Evolutionary conservation across 1,284 basidiomycete genomes (phyloP).

Genomic region (Moniliophthora roreri): DNA sequence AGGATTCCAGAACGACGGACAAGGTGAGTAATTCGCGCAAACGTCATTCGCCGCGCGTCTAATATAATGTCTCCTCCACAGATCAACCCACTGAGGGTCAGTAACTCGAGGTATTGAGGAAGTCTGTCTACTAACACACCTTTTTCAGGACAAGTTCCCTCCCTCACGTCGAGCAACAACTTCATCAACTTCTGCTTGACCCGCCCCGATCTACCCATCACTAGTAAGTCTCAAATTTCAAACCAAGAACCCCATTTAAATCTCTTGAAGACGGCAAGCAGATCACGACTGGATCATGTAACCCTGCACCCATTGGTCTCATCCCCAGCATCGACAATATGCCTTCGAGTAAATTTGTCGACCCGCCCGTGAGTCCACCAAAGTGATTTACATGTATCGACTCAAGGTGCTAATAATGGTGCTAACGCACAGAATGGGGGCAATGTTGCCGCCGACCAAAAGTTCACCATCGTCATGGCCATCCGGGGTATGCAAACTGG

Average conservation of each 20-base stretch:
- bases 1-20: slow-evolving; percentile 14
- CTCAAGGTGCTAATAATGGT: no score
- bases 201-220: slow-evolving; percentile 27
- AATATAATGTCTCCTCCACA: neutral
- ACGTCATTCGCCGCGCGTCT: neutral
- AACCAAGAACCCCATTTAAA: neutral
- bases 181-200: slow-evolving; percentile 47
- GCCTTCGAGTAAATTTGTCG: slow-evolving; percentile 48
- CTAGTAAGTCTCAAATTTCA: slow-evolving; percentile 18
- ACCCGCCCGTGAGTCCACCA: no score
- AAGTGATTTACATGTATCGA: no score
- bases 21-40: slow-evolving; percentile 18
- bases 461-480: slow-evolving; percentile 42
- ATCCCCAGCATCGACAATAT: slow-evolving; percentile 40
- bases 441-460: slow-evolving; percentile 28
- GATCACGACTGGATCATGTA: slow-evolving; percentile 25
- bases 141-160: slow-evolving; percentile 39
- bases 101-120: no score
- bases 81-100: no score
- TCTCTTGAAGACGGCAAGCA: slow-evolving; percentile 31
- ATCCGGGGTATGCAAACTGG: slow-evolving; percentile 52
- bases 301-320: slow-evolving; percentile 38
- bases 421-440: slow-evolving; percentile 43
- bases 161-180: slow-evolving; percentile 48
- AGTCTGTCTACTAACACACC: neutral